A percentile compares a stretch with the other conserved stretches of the same genome.
These are phyloP conservation scores for Plasmodium inui DNA, from an alignment of 169 alveolate species.

Conservation along the genomic window DNA sequence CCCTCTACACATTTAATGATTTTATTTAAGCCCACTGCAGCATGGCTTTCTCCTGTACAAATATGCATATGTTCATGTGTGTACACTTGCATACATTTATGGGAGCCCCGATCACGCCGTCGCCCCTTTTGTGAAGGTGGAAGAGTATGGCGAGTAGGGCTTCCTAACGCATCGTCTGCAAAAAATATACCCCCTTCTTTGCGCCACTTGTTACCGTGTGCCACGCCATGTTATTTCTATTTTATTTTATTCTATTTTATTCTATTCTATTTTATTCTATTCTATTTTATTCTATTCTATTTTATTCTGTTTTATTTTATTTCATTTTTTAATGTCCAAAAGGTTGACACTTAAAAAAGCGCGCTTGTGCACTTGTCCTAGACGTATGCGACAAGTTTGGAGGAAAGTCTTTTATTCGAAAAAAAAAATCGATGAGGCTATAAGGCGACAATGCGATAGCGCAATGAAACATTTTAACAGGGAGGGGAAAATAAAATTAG, in stretches of 20 bases:
- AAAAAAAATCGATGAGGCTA: not conserved
- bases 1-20: not conserved
- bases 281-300: not conserved
- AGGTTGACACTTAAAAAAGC: not conserved
- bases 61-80: not conserved
- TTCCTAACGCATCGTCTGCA: not conserved
- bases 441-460: not conserved
- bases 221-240: not conserved
- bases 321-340: constrained; percentile 13
- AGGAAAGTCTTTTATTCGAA: not conserved
- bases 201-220: not conserved
- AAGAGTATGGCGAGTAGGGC: not conserved
- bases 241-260: not conserved
- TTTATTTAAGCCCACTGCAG: not conserved
- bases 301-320: not conserved
- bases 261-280: not conserved
- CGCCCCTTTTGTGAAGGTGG: not conserved
- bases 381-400: not conserved
- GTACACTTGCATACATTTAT: not conserved
- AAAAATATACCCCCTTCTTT: not conserved
- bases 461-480: not conserved
- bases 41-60: not conserved
- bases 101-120: not conserved
- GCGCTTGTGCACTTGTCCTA: not conserved
- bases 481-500: not conserved